These are phyloP conservation scores for Epichloe elymi DNA, from an alignment of 2,329 filamentous ascomycete species.

Conservation along the genomic window DNA sequence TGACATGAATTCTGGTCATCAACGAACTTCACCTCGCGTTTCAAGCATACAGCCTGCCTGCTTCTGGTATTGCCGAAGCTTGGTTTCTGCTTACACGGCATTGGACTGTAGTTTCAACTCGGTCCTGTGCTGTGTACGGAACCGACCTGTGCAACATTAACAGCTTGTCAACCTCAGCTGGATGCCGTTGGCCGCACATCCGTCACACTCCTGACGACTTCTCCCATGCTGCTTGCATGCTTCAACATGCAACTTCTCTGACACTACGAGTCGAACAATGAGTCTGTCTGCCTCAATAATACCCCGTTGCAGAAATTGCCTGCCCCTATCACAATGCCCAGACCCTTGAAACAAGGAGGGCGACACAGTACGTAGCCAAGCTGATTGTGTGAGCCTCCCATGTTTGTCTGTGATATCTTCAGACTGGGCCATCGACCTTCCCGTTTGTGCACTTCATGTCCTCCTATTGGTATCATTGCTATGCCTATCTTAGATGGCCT, in stretches of 20 bases:
- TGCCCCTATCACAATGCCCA: not conserved
- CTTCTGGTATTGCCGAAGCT: not conserved
- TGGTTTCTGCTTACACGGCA: not conserved
- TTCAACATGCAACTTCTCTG: not conserved
- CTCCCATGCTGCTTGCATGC: not conserved
- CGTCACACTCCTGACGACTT: conserved; percentile 1
- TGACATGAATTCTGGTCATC: not conserved
- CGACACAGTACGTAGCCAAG: not conserved
- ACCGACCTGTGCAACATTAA: not conserved
- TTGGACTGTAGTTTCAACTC: not conserved
- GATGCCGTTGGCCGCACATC: not conserved
- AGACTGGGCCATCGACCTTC: not conserved
- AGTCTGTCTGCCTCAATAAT: not conserved
- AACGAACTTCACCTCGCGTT: no score
- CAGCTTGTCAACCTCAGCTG: not conserved
- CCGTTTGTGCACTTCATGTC: not conserved
- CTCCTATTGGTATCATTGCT: not conserved
- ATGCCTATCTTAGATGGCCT: not conserved
- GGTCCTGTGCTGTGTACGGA: not conserved
- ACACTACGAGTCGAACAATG: not conserved
- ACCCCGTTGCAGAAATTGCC: not conserved
- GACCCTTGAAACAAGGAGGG: not conserved
- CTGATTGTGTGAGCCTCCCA: conserved; percentile 1
- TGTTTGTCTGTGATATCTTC: not conserved
- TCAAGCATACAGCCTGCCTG: not conserved